A percentile compares a stretch with the other conserved stretches of the same genome.
Conservation (phyloP, 441 rosid genomes). For the Populus hybrid region DNA sequence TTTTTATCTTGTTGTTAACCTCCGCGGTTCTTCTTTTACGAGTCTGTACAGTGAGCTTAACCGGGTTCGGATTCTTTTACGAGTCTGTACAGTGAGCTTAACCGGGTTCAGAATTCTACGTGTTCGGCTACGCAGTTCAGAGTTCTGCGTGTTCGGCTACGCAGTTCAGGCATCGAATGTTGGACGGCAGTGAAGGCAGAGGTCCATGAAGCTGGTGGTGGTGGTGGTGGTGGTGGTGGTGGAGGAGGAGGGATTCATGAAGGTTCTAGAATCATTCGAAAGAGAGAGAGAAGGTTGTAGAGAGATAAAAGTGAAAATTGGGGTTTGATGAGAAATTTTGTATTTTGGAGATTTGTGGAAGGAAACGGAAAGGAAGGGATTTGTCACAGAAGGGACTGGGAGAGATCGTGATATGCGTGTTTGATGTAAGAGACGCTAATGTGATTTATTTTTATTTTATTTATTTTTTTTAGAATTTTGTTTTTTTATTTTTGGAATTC, state of each 20-base stretch:
- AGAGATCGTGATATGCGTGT: neutral
- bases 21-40: constrained; percentile 25
- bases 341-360: constrained; percentile 36
- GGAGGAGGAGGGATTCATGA: constrained; percentile 19
- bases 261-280: constrained; percentile 40
- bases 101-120: constrained; percentile 39
- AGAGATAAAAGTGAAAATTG: constrained; percentile 10
- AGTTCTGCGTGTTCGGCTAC: constrained; percentile 41
- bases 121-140: constrained; percentile 23
- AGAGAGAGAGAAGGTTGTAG: neutral
- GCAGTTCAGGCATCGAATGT: constrained; percentile 54
- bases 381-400: neutral
- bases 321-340: constrained; percentile 26
- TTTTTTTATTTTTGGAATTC: too few species aligned
- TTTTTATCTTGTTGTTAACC: neutral
- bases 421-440: neutral
- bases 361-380: constrained; percentile 26
- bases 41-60: constrained; percentile 25
- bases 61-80: constrained; percentile 24
- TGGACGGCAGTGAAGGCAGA: constrained; percentile 17
- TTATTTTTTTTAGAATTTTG: too few species aligned
- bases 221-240: too few species aligned
- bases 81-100: constrained; percentile 27
- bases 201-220: neutral
- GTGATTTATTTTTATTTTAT: too few species aligned